Conservation (phyloP, 1,139 yeast species). For the Blastobotrys aristatus region DNA sequence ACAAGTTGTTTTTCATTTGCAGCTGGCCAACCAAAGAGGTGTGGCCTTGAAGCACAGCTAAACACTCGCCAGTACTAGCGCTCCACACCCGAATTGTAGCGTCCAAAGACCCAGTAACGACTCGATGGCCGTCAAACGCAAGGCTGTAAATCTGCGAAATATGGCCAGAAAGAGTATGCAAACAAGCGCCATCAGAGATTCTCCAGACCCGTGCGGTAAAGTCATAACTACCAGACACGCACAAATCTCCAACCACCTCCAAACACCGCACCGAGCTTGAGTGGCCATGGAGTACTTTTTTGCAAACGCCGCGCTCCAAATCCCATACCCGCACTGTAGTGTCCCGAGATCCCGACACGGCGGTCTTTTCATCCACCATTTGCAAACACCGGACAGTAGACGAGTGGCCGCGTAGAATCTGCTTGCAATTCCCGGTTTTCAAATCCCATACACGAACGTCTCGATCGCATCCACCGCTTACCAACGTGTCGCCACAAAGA, state of each 20-base stretch:
- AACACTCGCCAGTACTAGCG: slow-evolving; percentile 70
- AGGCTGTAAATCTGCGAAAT: slow-evolving; percentile 79
- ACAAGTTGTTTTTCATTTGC: slow-evolving; percentile 80
- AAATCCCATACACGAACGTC: slow-evolving; percentile 91
- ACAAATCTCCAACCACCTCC: slow-evolving; percentile 45
- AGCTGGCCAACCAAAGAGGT: slow-evolving; percentile 71
- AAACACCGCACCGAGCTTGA: slow-evolving; percentile 74
- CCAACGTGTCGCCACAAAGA: slow-evolving; percentile 69
- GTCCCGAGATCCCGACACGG: slow-evolving; percentile 87
- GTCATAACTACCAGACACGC: slow-evolving; percentile 78
- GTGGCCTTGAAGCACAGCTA: slow-evolving; percentile 69
- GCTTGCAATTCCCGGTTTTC: slow-evolving; percentile 65
- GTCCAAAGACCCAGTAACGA: slow-evolving; percentile 84
- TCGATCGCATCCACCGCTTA: slow-evolving; percentile 87
- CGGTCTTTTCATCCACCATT: slow-evolving; percentile 65
- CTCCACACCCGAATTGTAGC: slow-evolving; percentile 93
- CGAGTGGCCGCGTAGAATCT: slow-evolving; percentile 82
- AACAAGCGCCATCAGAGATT: slow-evolving; percentile 65
- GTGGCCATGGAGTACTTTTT: slow-evolving; percentile 67
- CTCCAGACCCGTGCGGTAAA: slow-evolving; percentile 87
- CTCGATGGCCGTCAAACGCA: slow-evolving; percentile 72
- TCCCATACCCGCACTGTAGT: slow-evolving; percentile 92
- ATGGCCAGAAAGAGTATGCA: slow-evolving; percentile 81
- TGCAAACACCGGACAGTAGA: slow-evolving; percentile 92
- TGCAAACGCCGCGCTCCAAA: slow-evolving; percentile 65